Conservation (phyloP, 129 eudicot species). For the Tagetes erecta region DNA sequence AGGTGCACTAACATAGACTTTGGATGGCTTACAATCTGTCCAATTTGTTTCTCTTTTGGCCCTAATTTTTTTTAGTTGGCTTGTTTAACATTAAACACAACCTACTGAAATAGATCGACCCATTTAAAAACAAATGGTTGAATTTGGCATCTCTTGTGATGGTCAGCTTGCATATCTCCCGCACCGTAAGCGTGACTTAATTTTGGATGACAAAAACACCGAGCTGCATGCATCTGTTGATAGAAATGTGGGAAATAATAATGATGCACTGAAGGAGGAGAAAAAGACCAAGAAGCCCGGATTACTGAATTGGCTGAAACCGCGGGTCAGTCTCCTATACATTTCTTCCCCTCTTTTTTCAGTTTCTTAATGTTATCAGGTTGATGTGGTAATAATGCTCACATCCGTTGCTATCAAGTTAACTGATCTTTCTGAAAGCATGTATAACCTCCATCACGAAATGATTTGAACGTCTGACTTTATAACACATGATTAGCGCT, state of each 20-base stretch:
- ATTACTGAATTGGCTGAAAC: conserved; percentile 85
- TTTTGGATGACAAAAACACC: conserved; percentile 70
- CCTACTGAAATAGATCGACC: background rate
- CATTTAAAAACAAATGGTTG: background rate
- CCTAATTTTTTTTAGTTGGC: background rate
- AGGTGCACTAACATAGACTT: background rate
- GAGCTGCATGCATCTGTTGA: conserved; percentile 67
- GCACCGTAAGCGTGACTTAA: conserved; percentile 68
- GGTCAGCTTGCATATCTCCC: conserved; percentile 95
- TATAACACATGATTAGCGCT: background rate
- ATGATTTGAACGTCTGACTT: background rate
- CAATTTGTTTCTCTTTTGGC: background rate
- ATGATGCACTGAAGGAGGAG: conserved; percentile 66
- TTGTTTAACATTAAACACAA: background rate
- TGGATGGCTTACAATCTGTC: background rate
- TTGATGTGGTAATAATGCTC: background rate
- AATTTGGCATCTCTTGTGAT: background rate
- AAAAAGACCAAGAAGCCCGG: conserved; percentile 78
- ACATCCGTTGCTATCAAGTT: background rate
- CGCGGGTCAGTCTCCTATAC: conserved; percentile 60
- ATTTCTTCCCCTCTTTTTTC: background rate
- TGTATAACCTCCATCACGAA: background rate
- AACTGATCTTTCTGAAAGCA: background rate
- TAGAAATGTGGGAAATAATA: conserved; percentile 52
- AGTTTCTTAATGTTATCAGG: background rate